phyloP scores from a whole-genome alignment of 2,329 filamentous ascomycete genomes.

The Cercospora sp. region DNA sequence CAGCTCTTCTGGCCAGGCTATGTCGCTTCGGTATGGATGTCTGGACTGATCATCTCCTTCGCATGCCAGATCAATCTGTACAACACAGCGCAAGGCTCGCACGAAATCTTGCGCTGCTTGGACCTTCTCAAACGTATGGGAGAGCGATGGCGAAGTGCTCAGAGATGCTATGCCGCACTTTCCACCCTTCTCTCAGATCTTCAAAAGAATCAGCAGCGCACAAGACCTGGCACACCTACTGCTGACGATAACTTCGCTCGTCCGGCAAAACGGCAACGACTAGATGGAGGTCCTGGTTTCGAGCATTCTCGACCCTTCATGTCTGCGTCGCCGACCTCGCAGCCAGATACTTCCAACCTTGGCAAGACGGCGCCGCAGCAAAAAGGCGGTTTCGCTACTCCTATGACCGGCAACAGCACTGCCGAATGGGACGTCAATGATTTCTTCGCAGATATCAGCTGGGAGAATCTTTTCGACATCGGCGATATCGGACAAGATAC shows the following conservation, averaged over 20 bases:
- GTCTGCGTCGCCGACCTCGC: constrained; percentile 15
- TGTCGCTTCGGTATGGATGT: constrained; percentile 43
- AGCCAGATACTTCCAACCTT: background rate
- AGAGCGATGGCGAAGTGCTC: constrained; percentile 25
- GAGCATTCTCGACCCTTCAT: constrained; percentile 9
- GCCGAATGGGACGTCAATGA: constrained; percentile 26
- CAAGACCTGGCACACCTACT: constrained; percentile 2
- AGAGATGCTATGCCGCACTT: constrained; percentile 26
- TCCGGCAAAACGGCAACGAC: constrained; percentile 17
- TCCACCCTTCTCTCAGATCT: constrained; percentile 26
- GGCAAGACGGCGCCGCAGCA: constrained; percentile 11
- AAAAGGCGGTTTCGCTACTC: constrained; percentile 13
- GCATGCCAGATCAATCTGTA: constrained; percentile 38
- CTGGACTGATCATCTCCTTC: constrained; percentile 42
- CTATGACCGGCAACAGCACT: constrained; percentile 10
- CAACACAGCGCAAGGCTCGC: constrained; percentile 28
- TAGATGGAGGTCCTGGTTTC: constrained; percentile 14
- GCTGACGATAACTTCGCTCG: constrained; percentile 21
- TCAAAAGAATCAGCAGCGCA: constrained; percentile 17
- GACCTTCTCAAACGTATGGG: constrained; percentile 27
- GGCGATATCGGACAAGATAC: constrained; percentile 20
- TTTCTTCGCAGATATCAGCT: constrained; percentile 27
- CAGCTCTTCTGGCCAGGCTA: constrained; percentile 40
- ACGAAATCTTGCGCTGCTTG: constrained; percentile 27
- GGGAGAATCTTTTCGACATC: constrained; percentile 30